Conservation (phyloP, 805 yeast genomes). For the Dipodascopsis uninucleata region DNA sequence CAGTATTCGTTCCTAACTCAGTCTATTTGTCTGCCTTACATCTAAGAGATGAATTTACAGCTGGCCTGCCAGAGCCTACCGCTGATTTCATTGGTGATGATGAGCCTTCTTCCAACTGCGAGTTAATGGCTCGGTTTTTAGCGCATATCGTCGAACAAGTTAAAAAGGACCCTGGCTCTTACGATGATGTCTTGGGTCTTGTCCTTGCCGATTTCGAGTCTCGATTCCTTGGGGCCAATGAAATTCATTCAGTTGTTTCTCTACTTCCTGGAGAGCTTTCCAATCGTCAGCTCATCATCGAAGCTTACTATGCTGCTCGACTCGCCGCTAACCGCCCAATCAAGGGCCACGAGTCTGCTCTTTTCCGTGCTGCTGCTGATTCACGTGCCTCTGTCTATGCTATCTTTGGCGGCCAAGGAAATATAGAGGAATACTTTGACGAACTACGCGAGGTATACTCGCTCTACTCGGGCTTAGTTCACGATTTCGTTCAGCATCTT, state of each 20-base stretch:
- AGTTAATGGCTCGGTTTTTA: slow-evolving; percentile 76
- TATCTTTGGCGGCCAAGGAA: slow-evolving; percentile 98
- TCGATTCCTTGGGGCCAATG: slow-evolving; percentile 67
- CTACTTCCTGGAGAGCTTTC: slow-evolving; percentile 49
- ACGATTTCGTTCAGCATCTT: slow-evolving; percentile 65
- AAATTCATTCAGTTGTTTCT: slow-evolving; percentile 87
- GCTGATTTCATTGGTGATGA: slow-evolving; percentile 82
- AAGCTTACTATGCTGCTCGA: slow-evolving; percentile 69
- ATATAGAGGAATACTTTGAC: slow-evolving; percentile 94
- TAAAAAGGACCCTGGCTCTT: slow-evolving; percentile 48
- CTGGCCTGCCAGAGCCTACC: slow-evolving; percentile 63
- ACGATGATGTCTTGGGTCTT: slow-evolving; percentile 64
- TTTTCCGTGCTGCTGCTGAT: slow-evolving; percentile 60
- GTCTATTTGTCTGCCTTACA: slow-evolving; percentile 78
- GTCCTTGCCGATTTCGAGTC: slow-evolving; percentile 81
- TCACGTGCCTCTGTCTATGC: slow-evolving; percentile 64
- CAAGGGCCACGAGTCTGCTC: slow-evolving; percentile 51
- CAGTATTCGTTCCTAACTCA: slow-evolving; percentile 79
- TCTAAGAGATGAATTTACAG: slow-evolving; percentile 78
- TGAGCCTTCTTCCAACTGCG: slow-evolving; percentile 84
- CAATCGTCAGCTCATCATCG: slow-evolving; percentile 71
- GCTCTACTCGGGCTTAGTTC: slow-evolving; percentile 69
- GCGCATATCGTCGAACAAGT: slow-evolving; percentile 49
- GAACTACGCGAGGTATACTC: slow-evolving; percentile 84
- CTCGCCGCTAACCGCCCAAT: slow-evolving; percentile 49